Base-by-base conservation (phyloP, 2,329 filamentous ascomycete species). In the Onygenales sp. region DNA sequence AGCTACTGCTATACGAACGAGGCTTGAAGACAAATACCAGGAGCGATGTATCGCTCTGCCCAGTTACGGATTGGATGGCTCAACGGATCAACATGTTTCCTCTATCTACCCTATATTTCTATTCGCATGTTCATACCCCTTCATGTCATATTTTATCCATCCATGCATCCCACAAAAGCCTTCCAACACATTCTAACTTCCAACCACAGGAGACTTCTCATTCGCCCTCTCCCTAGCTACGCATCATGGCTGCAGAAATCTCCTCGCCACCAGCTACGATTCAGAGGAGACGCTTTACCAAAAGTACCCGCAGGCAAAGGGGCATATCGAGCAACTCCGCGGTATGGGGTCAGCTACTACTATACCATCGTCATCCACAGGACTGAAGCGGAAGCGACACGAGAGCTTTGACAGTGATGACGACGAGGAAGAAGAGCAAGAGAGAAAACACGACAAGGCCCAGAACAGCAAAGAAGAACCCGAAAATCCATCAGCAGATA, bases 291-390 rank as follows among this genome's bases (percentile, higher is more conserved):
- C 60, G 50, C 76, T 96, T 1, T 69, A 75, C 9, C 75, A 72
- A 56, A 95, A 95, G 70, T 91, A 92, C 61, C 88, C 88, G 0
- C 82, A 88, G 59, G 85, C 78, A 1, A 71, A 74, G 50, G 75
- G 74, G 54, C 82, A 86, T 63, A 78, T 84, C 56, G 70, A 74
- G 56, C 70, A 76, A 3, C 65, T 73, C 37, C 32, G 39, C 37
- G 9, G 36, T n/a, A 11, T 34, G 14, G 40, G 27, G 6, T 56
- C 52, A 7, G 40, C 51, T 5, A 7, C 34, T 6, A 17, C 42
- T 10, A 40, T 17, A 2, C 14, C 10, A 11, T 49, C 37, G 8
- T 32, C 31, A 4, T 34, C 49, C 8, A 43, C 21, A 10, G 21
- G 45, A 10, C 11, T 45, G 56, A 62, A 58, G 50, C 43, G 6